Conservation (phyloP, 345 rosid genomes). For the Arabidopsis thaliana region DNA sequence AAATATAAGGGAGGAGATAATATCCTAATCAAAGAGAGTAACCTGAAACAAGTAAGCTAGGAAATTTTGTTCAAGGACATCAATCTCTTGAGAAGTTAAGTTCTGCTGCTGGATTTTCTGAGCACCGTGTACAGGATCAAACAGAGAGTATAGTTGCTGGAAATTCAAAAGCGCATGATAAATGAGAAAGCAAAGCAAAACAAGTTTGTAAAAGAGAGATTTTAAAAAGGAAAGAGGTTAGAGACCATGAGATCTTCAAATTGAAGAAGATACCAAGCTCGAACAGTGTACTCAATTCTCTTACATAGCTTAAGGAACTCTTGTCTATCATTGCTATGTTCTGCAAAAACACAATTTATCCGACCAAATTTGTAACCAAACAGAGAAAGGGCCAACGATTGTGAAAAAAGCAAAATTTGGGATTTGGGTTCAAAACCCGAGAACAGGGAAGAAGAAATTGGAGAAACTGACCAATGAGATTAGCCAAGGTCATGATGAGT, state of each 20-base stretch:
- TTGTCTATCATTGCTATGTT: constrained; percentile 65
- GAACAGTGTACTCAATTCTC: constrained; percentile 91
- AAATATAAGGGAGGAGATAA: not conserved
- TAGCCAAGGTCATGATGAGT: constrained; percentile 92
- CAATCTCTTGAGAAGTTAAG: constrained; percentile 67
- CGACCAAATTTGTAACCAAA: constrained; percentile 4
- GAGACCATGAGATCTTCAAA: constrained; percentile 94
- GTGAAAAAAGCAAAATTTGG: not conserved
- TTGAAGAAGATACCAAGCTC: constrained; percentile 96
- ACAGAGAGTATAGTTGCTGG: constrained; percentile 93
- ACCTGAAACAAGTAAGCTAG: constrained; percentile 88
- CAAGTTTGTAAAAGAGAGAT: not conserved
- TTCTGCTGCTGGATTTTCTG: constrained; percentile 81
- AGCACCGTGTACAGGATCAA: constrained; percentile 82
- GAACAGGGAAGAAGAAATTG: not conserved
- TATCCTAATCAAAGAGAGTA: constrained; percentile 18
- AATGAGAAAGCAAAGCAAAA: constrained; percentile 10
- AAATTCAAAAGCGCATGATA: constrained; percentile 35
- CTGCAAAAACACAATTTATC: constrained; percentile 46
- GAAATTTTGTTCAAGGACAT: constrained; percentile 88
- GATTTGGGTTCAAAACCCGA: not conserved
- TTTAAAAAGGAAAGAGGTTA: not conserved
- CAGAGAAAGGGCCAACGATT: not conserved
- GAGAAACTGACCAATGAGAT: constrained; percentile 74
- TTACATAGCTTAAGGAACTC: constrained; percentile 92